These are phyloP conservation scores for Clarireedia monteithiana DNA, from an alignment of 2,329 filamentous ascomycete genomes.

Conservation along the genomic window DNA sequence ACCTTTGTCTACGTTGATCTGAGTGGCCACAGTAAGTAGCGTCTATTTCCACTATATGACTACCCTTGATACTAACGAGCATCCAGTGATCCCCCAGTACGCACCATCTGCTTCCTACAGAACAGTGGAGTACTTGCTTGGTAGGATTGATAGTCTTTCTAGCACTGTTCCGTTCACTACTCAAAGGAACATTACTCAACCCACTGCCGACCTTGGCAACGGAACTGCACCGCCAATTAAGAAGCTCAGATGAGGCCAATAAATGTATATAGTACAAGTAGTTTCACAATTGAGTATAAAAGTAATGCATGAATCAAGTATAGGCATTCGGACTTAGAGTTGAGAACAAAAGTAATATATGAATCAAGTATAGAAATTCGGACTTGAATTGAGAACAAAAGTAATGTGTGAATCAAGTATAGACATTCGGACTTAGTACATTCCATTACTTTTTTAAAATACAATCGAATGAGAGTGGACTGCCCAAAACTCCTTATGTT, in stretches of 20 bases:
- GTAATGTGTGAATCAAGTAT: too few species aligned
- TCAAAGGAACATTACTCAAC: neutral
- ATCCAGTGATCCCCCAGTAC: conserved; percentile 47
- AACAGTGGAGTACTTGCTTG: conserved; percentile 68
- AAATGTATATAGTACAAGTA: neutral
- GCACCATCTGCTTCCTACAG: conserved; percentile 60
- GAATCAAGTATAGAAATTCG: too few species aligned
- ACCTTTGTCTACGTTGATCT: conserved; percentile 35
- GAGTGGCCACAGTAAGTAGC: conserved; percentile 50
- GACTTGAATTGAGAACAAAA: too few species aligned
- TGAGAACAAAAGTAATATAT: too few species aligned
- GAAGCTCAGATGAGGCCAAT: neutral
- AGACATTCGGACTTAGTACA: neutral
- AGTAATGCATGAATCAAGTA: neutral
- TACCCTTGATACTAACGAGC: conserved; percentile 4
- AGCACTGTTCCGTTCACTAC: conserved; percentile 33
- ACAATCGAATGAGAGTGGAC: conserved; percentile 9
- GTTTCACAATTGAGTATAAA: neutral
- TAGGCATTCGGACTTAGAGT: neutral
- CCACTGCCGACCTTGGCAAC: neutral
- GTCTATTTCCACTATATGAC: conserved; percentile 19
- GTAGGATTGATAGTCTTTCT: conserved; percentile 52
- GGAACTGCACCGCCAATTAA: neutral
- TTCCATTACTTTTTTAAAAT: conserved; percentile 4
- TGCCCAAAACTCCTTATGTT: neutral